Conservation (phyloP, 2,329 filamentous ascomycete species). For the Peltaster fructicola region DNA sequence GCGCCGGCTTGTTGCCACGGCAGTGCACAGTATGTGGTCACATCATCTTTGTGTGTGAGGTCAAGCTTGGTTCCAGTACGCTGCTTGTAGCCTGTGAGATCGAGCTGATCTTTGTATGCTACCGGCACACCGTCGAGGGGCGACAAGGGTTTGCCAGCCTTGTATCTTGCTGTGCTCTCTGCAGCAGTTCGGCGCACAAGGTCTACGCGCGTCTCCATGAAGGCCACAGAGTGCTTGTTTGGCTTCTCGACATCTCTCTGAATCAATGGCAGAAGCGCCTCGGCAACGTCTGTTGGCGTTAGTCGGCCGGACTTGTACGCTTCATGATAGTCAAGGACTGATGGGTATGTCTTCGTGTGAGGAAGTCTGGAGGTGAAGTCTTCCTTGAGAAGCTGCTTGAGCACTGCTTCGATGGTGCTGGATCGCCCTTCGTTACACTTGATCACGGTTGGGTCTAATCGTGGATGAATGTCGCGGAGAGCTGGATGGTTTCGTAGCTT, state of each 20-base stretch:
- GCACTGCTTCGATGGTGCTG: constrained; percentile 1
- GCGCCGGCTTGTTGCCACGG: constrained; percentile 59
- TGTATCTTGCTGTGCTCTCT: constrained; percentile 57
- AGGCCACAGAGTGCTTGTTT: constrained; percentile 52
- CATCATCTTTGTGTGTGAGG: constrained; percentile 30
- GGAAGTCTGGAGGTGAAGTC: constrained; percentile 10
- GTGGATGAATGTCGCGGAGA: constrained; percentile 35
- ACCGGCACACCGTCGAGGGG: constrained; percentile 69
- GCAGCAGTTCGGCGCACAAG: constrained; percentile 48
- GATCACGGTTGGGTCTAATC: constrained; percentile 41
- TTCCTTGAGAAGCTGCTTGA: constrained; percentile 6
- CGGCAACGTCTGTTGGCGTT: constrained; percentile 55
- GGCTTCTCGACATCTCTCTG: constrained; percentile 36
- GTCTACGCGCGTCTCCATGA: constrained; percentile 49
- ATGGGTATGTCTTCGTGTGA: constrained; percentile 20
- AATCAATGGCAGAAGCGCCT: constrained; percentile 55
- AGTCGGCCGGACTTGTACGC: constrained; percentile 52
- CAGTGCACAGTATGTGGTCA: constrained; percentile 52
- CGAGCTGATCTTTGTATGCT: constrained; percentile 66
- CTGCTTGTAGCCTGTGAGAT: constrained; percentile 51
- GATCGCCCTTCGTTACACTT: constrained; percentile 18
- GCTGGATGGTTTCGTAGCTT: constrained; percentile 36
- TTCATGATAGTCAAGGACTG: constrained; percentile 58
- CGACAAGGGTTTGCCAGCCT: constrained; percentile 44
- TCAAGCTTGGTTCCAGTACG: constrained; percentile 47